Evolutionary conservation across 495 filamentous ascomycete species (phyloP).

Genomic region (Aspergillus campestris): DNA sequence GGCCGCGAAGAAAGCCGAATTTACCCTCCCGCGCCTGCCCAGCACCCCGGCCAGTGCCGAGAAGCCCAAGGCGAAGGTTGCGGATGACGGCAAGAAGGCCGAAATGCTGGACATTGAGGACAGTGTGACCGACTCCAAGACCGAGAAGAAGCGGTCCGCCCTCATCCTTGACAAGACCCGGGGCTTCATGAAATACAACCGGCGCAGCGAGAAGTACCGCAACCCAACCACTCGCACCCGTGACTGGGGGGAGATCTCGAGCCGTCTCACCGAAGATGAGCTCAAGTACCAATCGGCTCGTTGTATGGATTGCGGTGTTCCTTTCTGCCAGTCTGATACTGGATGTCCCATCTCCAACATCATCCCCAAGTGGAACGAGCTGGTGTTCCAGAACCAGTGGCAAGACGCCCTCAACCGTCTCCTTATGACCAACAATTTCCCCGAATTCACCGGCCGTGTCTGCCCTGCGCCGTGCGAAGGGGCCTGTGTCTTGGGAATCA

Average conservation of each 20-base stretch:
- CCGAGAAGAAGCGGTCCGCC: conserved; percentile 89
- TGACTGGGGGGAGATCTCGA: conserved; percentile 92
- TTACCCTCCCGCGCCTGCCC: conserved; percentile 70
- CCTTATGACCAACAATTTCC: conserved; percentile 99
- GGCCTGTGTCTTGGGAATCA: conserved; percentile 96
- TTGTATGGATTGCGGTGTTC: conserved; percentile 99
- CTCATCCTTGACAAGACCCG: conserved; percentile 95
- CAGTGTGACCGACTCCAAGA: conserved; percentile 73
- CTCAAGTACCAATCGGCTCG: conserved; percentile 97
- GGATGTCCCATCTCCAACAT: conserved; percentile 99
- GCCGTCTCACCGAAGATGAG: conserved; percentile 87
- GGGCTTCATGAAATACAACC: conserved; percentile 98
- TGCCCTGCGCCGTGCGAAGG: conserved; percentile 98
- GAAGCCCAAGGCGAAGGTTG: conserved; percentile 52
- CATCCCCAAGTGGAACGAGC: conserved; percentile 98
- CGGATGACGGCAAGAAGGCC: conserved; percentile 57
- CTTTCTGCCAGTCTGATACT: conserved; percentile 96
- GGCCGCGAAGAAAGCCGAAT: conserved; percentile 75
- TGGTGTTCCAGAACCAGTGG: conserved; percentile 93
- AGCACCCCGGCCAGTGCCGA: conserved; percentile 45
- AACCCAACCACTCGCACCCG: conserved; percentile 76
- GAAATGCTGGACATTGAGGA: conserved; percentile 94
- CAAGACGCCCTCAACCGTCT: conserved; percentile 89
- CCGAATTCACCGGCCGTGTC: conserved; percentile 96
- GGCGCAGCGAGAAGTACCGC: conserved; percentile 92